Conservation (phyloP, 257 asterid genomes). For the Fraxinus excelsior region DNA sequence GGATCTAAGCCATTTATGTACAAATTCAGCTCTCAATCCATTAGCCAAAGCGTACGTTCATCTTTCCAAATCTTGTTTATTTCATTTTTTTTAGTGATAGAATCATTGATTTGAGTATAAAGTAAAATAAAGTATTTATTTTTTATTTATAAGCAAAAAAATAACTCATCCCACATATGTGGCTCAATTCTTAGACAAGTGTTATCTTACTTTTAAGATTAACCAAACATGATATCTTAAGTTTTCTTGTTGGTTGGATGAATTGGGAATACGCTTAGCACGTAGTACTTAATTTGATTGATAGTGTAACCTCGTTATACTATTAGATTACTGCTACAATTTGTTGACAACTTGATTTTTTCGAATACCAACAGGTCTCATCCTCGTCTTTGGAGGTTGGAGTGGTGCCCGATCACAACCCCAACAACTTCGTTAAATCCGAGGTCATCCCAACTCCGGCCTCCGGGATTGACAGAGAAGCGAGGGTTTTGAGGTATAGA, state of each 20-base stretch:
- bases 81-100: neutral
- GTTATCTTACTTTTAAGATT: too few relatives aligned
- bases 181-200: neutral
- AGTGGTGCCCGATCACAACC: slow-evolving; percentile 65
- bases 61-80: neutral
- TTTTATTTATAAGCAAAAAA: too few relatives aligned
- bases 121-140: neutral
- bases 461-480: slow-evolving; percentile 62
- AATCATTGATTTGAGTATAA: neutral
- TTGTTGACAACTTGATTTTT: neutral
- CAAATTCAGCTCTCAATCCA: slow-evolving; percentile 78
- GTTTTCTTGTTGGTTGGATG: too few relatives aligned
- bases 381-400: slow-evolving; percentile 75
- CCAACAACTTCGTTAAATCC: slow-evolving; percentile 30
- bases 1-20: slow-evolving; percentile 67
- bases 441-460: slow-evolving; percentile 45
- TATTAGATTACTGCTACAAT: neutral
- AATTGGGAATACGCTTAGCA: too few relatives aligned
- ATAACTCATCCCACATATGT: too few relatives aligned
- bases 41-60: slow-evolving; percentile 76
- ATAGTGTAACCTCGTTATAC: too few relatives aligned
- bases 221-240: too few relatives aligned
- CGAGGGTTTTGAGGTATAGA: slow-evolving; percentile 72
- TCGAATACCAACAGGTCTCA: slow-evolving; percentile 44
- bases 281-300: too few relatives aligned